Evolutionary conservation across 805 yeast species (phyloP).

Genomic region (Debaryomyces tyrocola): DNA sequence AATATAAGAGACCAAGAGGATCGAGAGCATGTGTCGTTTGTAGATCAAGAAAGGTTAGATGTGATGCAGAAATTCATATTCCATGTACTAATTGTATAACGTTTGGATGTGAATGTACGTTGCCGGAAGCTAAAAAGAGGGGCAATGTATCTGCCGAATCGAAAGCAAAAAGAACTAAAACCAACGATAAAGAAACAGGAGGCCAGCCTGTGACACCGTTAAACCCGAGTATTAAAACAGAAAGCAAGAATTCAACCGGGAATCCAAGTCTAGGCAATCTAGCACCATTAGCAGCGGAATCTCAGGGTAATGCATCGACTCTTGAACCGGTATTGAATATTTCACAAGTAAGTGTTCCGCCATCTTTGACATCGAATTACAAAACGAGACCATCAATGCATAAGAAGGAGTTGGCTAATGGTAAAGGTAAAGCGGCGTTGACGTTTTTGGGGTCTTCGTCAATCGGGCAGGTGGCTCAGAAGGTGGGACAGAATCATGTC

Average conservation of each 20-base stretch:
- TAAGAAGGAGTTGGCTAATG: conserved; percentile 28
- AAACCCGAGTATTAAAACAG: not conserved
- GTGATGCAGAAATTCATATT: conserved; percentile 61
- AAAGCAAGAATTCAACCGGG: not conserved
- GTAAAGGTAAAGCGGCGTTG: conserved; percentile 28
- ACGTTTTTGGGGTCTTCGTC: conserved; percentile 58
- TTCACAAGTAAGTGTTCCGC: conserved; percentile 42
- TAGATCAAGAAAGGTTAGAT: conserved; percentile 75
- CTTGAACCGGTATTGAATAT: conserved; percentile 43
- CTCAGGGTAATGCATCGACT: not conserved
- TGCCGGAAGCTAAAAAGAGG: conserved; percentile 60
- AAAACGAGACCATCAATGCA: conserved; percentile 40
- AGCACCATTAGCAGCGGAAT: not conserved
- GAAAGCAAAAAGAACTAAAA: conserved; percentile 12
- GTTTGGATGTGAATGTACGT: conserved; percentile 67
- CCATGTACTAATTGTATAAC: conserved; percentile 62
- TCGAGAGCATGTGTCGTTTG: conserved; percentile 77
- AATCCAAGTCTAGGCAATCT: not conserved
- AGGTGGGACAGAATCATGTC: conserved; percentile 48
- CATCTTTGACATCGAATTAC: conserved; percentile 42
- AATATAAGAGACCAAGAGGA: conserved; percentile 58
- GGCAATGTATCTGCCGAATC: conserved; percentile 22
- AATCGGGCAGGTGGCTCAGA: conserved; percentile 47
- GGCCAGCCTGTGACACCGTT: not conserved
- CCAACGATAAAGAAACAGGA: not conserved